Conservation (phyloP, 2,329 filamentous ascomycete species). For the Curvularia lunata region DNA sequence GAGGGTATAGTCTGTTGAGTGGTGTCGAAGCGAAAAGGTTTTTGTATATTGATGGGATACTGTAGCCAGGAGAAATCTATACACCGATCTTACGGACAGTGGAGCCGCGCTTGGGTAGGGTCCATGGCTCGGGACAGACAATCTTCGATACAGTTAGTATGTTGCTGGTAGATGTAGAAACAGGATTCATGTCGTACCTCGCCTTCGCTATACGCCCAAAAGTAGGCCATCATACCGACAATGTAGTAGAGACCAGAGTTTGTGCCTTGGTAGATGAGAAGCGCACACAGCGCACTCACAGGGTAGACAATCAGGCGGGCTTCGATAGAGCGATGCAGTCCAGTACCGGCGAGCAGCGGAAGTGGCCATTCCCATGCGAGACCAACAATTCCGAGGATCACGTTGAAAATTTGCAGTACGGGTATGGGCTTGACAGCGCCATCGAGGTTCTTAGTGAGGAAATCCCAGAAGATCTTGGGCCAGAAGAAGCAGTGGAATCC, state of each 20-base stretch:
- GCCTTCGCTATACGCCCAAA: constrained; percentile 96
- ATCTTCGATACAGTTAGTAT: constrained; percentile 45
- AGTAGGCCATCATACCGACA: constrained; percentile 84
- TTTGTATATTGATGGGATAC: background rate
- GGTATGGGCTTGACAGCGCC: constrained; percentile 85
- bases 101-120: constrained; percentile 54
- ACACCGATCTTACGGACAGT: constrained; percentile 29
- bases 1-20: constrained; percentile 10
- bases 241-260: constrained; percentile 93
- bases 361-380: constrained; percentile 93
- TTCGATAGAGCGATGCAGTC: constrained; percentile 86
- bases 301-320: constrained; percentile 83
- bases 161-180: background rate
- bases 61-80: constrained; percentile 10
- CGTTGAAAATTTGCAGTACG: constrained; percentile 85
- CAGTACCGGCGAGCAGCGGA: constrained; percentile 72
- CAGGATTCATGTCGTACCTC: constrained; percentile 69
- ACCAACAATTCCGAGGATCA: constrained; percentile 78
- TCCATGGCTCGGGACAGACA: constrained; percentile 59
- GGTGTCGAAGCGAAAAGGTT: constrained; percentile 11
- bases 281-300: constrained; percentile 73
- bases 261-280: constrained; percentile 88
- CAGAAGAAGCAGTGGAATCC: constrained; percentile 91
- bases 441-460: constrained; percentile 88
- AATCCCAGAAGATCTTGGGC: constrained; percentile 99